Evolutionary conservation across 2,329 filamentous ascomycete genomes (phyloP).

Genomic region (Fusarium mexicanum): DNA sequence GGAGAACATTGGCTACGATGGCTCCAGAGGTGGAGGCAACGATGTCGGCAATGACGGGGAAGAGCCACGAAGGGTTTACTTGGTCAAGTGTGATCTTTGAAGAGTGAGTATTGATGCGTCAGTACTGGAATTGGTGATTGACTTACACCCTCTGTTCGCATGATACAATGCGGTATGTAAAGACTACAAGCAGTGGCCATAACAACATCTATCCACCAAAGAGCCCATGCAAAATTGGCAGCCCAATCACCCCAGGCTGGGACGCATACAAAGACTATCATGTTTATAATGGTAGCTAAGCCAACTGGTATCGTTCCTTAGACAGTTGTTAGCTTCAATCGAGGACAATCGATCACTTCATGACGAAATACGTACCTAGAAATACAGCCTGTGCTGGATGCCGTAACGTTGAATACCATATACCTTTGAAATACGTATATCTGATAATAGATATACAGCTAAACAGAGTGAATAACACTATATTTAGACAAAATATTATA

Average conservation of each 20-base stretch:
- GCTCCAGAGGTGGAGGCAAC: constrained; percentile 68
- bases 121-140: neutral
- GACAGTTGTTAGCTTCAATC: constrained; percentile 42
- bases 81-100: constrained; percentile 38
- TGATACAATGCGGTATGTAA: constrained; percentile 61
- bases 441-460: constrained; percentile 61
- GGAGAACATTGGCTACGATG: constrained; percentile 64
- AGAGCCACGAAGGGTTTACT: constrained; percentile 68
- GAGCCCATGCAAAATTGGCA: constrained; percentile 58
- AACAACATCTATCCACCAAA: constrained; percentile 63
- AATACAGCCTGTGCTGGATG: constrained; percentile 66
- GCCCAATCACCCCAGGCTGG: constrained; percentile 66
- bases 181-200: constrained; percentile 58
- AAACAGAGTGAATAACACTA: constrained; percentile 62
- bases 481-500: constrained; percentile 66
- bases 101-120: neutral
- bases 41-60: constrained; percentile 70
- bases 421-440: constrained; percentile 68
- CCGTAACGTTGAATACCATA: constrained; percentile 68
- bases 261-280: constrained; percentile 65
- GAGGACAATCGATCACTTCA: neutral
- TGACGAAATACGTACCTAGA: neutral
- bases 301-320: constrained; percentile 69
- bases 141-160: constrained; percentile 48
- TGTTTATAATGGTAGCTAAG: constrained; percentile 69